Evolutionary conservation across 2,329 filamentous ascomycete genomes (phyloP).

Genomic region (Ophiostoma piceae): DNA sequence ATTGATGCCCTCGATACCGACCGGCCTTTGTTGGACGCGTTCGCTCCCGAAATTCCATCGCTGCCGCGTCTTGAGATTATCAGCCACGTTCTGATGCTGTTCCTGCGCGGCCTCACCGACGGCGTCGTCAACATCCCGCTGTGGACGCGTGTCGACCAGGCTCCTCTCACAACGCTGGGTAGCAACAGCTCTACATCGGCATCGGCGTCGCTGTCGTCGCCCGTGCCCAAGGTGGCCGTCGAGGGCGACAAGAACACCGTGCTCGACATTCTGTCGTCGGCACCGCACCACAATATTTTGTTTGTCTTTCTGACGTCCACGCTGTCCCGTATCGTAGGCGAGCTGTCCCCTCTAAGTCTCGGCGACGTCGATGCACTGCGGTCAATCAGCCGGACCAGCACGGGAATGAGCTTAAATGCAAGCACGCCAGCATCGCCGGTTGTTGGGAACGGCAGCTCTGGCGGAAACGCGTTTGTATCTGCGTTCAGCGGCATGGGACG

Average conservation of each 20-base stretch:
- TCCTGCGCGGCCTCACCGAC: slow-evolving; percentile 69
- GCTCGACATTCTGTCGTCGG: slow-evolving; percentile 66
- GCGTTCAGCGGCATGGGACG: slow-evolving; percentile 30
- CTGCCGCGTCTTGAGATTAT: slow-evolving; percentile 69
- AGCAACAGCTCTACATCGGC: slow-evolving; percentile 27
- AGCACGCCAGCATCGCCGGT: slow-evolving; percentile 15
- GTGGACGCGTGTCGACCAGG: slow-evolving; percentile 64
- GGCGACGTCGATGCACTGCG: slow-evolving; percentile 37
- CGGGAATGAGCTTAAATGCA: not conserved
- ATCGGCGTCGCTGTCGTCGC: not conserved
- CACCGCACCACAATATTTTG: slow-evolving; percentile 76
- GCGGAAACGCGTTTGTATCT: slow-evolving; percentile 23
- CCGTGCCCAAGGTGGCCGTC: slow-evolving; percentile 20
- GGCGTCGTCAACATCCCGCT: slow-evolving; percentile 67
- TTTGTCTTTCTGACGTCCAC: slow-evolving; percentile 84
- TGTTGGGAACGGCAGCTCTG: slow-evolving; percentile 20
- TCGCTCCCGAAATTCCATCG: slow-evolving; percentile 58
- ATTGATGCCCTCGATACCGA: slow-evolving; percentile 71
- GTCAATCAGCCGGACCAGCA: slow-evolving; percentile 19
- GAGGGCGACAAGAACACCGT: slow-evolving; percentile 50
- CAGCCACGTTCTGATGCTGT: slow-evolving; percentile 64
- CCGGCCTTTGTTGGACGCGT: slow-evolving; percentile 52
- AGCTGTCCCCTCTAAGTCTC: slow-evolving; percentile 42
- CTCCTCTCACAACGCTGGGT: slow-evolving; percentile 31
- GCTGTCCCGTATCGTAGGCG: slow-evolving; percentile 51